These are phyloP conservation scores for Bipolaris zeicola DNA, from an alignment of 2,329 filamentous ascomycete genomes.

Conservation along the genomic window DNA sequence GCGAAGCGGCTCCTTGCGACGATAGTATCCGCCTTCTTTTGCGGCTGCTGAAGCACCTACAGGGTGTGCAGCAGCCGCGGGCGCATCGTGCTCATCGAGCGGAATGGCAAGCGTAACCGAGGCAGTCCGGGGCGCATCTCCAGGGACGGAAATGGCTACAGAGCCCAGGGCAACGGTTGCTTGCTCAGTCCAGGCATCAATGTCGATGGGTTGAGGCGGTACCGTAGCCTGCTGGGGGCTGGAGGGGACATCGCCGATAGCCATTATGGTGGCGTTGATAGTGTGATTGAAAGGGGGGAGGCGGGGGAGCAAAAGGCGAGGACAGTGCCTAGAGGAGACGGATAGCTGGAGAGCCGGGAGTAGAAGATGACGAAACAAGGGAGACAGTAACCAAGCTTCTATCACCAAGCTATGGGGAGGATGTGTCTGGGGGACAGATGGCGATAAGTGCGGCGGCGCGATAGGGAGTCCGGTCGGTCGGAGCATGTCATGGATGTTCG, in stretches of 20 bases:
- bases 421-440: slow-evolving; percentile 19
- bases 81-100: slow-evolving; percentile 64
- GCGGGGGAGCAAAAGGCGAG: background rate
- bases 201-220: slow-evolving; percentile 43
- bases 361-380: background rate
- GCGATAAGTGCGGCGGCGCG: slow-evolving; percentile 22
- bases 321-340: background rate
- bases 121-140: slow-evolving; percentile 55
- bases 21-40: slow-evolving; percentile 55
- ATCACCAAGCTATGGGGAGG: background rate
- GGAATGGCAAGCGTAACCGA: slow-evolving; percentile 74
- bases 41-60: slow-evolving; percentile 40
- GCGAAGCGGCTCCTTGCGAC: slow-evolving; percentile 60
- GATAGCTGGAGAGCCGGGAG: background rate
- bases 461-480: slow-evolving; percentile 27
- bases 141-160: slow-evolving; percentile 47
- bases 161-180: slow-evolving; percentile 51
- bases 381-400: slow-evolving; percentile 1
- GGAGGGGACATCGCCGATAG: slow-evolving; percentile 37
- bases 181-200: slow-evolving; percentile 57
- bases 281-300: slow-evolving; percentile 1
- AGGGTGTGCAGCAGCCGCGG: slow-evolving; percentile 29
- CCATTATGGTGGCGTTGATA: slow-evolving; percentile 36
- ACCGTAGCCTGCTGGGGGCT: slow-evolving; percentile 26
- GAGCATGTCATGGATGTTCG: slow-evolving; percentile 22